These are phyloP conservation scores for Boletus hoseneyae DNA, from an alignment of 1,284 basidiomycete species.

Conservation along the genomic window DNA sequence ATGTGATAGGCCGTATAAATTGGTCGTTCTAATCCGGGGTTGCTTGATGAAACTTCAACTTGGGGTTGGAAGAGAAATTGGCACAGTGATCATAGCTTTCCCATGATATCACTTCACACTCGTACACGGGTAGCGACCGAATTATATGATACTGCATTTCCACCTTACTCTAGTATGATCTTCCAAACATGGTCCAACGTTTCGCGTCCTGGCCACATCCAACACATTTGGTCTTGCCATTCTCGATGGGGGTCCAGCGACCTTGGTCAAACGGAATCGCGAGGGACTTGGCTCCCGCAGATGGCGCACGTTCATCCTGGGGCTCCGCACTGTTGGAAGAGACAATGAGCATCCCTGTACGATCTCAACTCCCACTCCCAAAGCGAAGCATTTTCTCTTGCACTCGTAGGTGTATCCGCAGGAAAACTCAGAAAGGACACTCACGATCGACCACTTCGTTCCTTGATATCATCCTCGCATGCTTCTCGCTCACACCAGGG, in stretches of 20 bases:
- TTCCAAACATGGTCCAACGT: slow-evolving; percentile 89
- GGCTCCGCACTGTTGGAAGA: slow-evolving; percentile 62
- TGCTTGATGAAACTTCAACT: too few relatives aligned
- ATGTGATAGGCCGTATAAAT: too few relatives aligned
- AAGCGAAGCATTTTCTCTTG: too few relatives aligned
- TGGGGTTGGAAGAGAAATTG: too few relatives aligned
- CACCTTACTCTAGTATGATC: slow-evolving; percentile 54
- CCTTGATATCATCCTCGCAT: slow-evolving; percentile 99
- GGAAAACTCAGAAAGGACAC: slow-evolving; percentile 35
- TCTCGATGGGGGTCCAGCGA: slow-evolving; percentile 72
- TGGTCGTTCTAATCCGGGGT: too few relatives aligned
- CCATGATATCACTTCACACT: too few relatives aligned
- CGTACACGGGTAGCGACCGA: too few relatives aligned
- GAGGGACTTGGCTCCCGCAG: slow-evolving; percentile 97
- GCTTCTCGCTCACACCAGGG: slow-evolving; percentile 96
- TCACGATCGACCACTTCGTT: slow-evolving; percentile 82
- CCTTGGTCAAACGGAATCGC: slow-evolving; percentile 96
- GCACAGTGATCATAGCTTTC: too few relatives aligned
- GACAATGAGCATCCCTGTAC: slow-evolving; percentile 3
- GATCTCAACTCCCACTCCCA: too few relatives aligned
- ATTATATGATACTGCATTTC: not conserved
- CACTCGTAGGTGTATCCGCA: not conserved
- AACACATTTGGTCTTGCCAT: slow-evolving; percentile 80
- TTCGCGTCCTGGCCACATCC: slow-evolving; percentile 85
- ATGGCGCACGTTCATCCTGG: slow-evolving; percentile 91